Percentiles rank a stretch among this genome's conserved stretches.
These are phyloP conservation scores for Arctostaphylos glauca DNA, from an alignment of 148 eudicot species.

Conservation along the genomic window DNA sequence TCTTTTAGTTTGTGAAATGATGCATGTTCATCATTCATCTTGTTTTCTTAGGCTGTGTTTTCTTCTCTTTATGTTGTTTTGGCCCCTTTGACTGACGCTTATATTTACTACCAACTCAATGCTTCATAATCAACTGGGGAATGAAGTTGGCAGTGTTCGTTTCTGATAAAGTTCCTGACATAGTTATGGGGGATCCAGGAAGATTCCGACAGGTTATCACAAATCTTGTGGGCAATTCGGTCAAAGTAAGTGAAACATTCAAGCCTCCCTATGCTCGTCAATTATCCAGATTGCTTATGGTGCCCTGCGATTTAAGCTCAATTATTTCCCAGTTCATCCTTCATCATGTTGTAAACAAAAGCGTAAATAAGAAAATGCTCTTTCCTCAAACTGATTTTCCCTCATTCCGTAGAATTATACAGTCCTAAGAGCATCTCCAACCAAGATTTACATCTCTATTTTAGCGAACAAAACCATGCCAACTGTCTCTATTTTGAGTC, in stretches of 20 bases:
- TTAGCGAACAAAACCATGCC: neutral
- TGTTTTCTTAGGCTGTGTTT: neutral
- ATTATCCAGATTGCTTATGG: neutral
- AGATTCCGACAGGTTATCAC: constrained; percentile 68
- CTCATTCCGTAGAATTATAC: neutral
- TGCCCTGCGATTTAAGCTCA: neutral
- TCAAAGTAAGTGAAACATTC: constrained; percentile 49
- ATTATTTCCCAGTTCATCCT: neutral
- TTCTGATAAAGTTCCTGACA: constrained; percentile 62
- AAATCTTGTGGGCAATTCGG: constrained; percentile 71
- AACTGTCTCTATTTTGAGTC: neutral
- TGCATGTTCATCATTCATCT: neutral
- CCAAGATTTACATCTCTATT: neutral
- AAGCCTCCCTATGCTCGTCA: neutral
- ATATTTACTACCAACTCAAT: constrained; percentile 3
- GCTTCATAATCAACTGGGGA: constrained; percentile 21
- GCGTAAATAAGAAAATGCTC: neutral
- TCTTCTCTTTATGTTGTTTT: neutral
- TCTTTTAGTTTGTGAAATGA: neutral
- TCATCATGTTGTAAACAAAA: neutral
- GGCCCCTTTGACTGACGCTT: neutral
- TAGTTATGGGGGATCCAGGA: constrained; percentile 74
- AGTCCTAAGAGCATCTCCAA: neutral
- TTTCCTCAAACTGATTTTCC: constrained; percentile 6
- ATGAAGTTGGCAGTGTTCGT: constrained; percentile 63